Evolutionary conservation across 352 stramenopile genomes (phyloP).

Genomic region (Phytopythium chamaehyphon): DNA sequence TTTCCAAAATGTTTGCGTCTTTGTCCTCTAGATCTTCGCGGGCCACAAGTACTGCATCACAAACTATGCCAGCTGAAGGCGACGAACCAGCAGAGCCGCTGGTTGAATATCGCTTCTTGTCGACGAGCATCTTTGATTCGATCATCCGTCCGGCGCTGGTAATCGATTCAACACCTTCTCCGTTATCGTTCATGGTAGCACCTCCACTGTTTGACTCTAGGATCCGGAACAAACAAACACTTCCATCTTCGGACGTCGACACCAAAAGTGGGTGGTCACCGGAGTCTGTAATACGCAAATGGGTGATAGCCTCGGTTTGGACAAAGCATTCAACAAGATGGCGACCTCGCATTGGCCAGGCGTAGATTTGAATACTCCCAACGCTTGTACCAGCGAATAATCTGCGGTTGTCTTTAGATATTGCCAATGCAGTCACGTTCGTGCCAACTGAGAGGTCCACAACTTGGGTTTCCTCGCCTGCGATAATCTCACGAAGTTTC

Average conservation of each 20-base stretch:
- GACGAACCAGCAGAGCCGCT: not conserved
- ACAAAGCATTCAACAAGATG: conserved; percentile 40
- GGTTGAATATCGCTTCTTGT: not conserved
- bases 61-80: not conserved
- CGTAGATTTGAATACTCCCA: conserved; percentile 59
- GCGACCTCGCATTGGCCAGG: conserved; percentile 51
- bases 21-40: conserved; percentile 79
- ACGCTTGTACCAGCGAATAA: conserved; percentile 66
- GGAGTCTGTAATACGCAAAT: conserved; percentile 73
- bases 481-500: conserved; percentile 59
- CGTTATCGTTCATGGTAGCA: not conserved
- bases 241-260: conserved; percentile 60
- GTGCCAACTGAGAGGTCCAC: conserved; percentile 40
- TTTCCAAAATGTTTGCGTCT: conserved; percentile 36
- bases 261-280: conserved; percentile 41
- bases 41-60: conserved; percentile 63
- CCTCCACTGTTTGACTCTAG: conserved; percentile 11
- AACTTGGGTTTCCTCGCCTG: conserved; percentile 50
- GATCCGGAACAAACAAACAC: conserved; percentile 54
- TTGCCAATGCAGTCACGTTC: conserved; percentile 46
- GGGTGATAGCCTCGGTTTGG: conserved; percentile 57
- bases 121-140: not conserved
- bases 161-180: not conserved
- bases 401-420: conserved; percentile 53
- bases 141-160: not conserved